Percentiles rank a stretch among this genome's conserved stretches.
Evolutionary conservation across 1,284 basidiomycete genomes (phyloP).

Genomic region (Melampsora americana): DNA sequence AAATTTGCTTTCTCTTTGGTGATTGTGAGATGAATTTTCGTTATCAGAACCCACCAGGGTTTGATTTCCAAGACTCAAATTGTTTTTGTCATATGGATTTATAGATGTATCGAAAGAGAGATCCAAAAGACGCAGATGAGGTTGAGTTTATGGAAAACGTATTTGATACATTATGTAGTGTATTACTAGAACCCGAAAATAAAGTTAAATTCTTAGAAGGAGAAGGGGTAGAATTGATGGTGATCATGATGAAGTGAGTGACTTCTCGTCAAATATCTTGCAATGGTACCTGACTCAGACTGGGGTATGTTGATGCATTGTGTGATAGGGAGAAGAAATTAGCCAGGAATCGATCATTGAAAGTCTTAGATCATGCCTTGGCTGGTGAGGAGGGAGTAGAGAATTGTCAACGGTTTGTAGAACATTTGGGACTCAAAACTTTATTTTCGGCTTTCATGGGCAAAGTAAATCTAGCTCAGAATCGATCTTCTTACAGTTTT

Average conservation of each 20-base stretch:
- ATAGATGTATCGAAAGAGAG: conserved; percentile 77
- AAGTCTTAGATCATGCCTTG: conserved; percentile 84
- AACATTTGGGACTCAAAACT: conserved; percentile 78
- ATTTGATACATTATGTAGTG: conserved; percentile 83
- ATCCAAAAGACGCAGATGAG: conserved; percentile 82
- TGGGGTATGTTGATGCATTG: background rate
- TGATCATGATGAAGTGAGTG: conserved; percentile 85
- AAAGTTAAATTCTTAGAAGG: conserved; percentile 79
- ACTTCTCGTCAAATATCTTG: background rate
- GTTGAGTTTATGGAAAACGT: conserved; percentile 95
- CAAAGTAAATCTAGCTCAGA: conserved; percentile 61
- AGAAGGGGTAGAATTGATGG: conserved; percentile 94
- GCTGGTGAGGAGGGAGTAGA: conserved; percentile 71
- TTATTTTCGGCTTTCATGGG: conserved; percentile 90
- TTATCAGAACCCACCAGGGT: background rate
- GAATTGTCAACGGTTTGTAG: conserved; percentile 81
- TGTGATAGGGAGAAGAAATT: conserved; percentile 70
- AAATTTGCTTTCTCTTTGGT: background rate
- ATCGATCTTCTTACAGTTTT: background rate
- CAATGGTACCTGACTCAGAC: too few species aligned
- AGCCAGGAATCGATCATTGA: conserved; percentile 75
- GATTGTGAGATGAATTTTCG: conserved; percentile 7
- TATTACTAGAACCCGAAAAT: conserved; percentile 65
- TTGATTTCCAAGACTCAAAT: background rate
- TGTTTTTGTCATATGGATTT: conserved; percentile 9